A percentile compares a stretch with the other conserved stretches of the same genome.
These are phyloP conservation scores for Scenedesmus sp. DNA, from an alignment of 163 green algal genomes.

Conservation along the genomic window DNA sequence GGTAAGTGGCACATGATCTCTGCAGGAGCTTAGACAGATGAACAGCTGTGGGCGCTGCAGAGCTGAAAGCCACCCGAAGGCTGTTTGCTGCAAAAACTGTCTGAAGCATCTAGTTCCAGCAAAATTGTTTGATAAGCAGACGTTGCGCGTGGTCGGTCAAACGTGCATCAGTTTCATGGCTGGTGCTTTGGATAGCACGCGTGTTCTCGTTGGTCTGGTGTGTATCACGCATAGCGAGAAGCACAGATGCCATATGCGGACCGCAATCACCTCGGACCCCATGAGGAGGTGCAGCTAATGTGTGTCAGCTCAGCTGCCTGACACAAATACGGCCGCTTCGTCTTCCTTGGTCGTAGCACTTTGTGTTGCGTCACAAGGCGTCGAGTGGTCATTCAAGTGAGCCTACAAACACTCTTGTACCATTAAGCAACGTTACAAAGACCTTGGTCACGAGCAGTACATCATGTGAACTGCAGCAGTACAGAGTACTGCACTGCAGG, in stretches of 20 bases:
- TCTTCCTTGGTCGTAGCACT: background rate
- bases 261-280: background rate
- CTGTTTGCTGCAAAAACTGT: background rate
- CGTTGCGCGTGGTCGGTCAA: background rate
- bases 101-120: background rate
- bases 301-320: background rate
- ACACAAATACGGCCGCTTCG: background rate
- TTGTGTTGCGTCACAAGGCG: background rate
- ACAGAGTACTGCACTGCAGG: too few relatives aligned
- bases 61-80: background rate
- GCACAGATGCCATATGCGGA: background rate
- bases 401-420: too few relatives aligned
- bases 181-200: background rate
- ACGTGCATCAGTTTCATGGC: background rate
- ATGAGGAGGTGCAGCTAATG: background rate
- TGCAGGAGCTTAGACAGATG: background rate
- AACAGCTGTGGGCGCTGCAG: background rate
- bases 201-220: background rate
- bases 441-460: too few relatives aligned
- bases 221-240: background rate
- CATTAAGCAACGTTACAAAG: too few relatives aligned
- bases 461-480: too few relatives aligned
- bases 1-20: background rate
- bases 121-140: background rate
- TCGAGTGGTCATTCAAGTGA: too few relatives aligned